Evolutionary conservation across 495 filamentous ascomycete genomes (phyloP), one percentile per base, ranked within the genome.

Genomic region (Evansstolkia leycettana): DNA sequence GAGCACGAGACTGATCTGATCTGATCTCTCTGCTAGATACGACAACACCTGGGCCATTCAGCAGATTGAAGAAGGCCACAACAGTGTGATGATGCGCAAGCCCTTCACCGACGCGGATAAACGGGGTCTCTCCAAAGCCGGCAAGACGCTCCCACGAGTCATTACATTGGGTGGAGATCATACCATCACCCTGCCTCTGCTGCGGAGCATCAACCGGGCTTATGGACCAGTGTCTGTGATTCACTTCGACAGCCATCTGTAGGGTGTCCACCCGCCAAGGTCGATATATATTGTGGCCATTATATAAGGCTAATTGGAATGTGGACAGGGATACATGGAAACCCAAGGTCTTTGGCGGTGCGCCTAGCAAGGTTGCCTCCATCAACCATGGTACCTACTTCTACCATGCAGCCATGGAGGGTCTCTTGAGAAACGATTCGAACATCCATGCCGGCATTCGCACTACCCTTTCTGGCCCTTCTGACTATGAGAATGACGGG

Each of bases 371-470:
- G 15, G 64, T 72, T 52, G 81, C 85, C 14, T 66, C 70, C 19
- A 69, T 92, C 37, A 92, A 92, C 50, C 86, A 94, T 57, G 86
- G 86, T 4, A 90, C 86, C 2, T 83, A 82, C 54, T 83, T 82
- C 58, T 84, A 75, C 47, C 76, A 79, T 43, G 70, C 73, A 2
- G 60, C 76, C 1, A 62, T 69, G 45, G 71, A 89, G 61, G 84
- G 84, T 0, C 65, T 92, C 10, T 67, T 94, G 23, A 75, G 64
- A 32, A 88, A 89, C 50, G 76, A 84, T 54, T 80, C 73, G 25
- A 85, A 83, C 57, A 86, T 94, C 56, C 86, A 90, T 48, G 82
- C 80, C 9, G 86, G 86, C 25, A 86, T 89, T 44, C 80, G 86
- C 24, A 88, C 78, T 0, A 84, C 80, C 0, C 60, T 93, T 0